These are phyloP conservation scores for Bidens hawaiensis DNA, from an alignment of 140 eudicot genomes.

Conservation along the genomic window DNA sequence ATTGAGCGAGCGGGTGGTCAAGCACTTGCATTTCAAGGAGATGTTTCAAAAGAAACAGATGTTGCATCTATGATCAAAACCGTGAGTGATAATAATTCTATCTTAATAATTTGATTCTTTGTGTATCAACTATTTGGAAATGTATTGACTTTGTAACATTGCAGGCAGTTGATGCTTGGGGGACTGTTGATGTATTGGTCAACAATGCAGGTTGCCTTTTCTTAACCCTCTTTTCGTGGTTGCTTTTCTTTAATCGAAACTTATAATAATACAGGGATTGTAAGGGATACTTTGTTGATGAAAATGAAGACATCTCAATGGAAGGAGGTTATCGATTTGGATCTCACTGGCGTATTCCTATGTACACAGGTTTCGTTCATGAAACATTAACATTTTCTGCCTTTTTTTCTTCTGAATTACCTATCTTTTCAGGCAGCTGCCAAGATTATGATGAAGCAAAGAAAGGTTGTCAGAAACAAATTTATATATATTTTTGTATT, in stretches of 20 bases:
- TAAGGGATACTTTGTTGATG: slow-evolving; percentile 49
- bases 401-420: neutral
- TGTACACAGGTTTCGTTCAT: slow-evolving; percentile 50
- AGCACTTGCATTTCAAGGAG: slow-evolving; percentile 54
- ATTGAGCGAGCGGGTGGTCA: slow-evolving; percentile 58
- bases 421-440: slow-evolving; percentile 58
- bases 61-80: slow-evolving; percentile 65
- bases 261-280: slow-evolving; percentile 36
- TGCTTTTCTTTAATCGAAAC: neutral
- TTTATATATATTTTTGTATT: neutral
- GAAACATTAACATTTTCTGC: neutral
- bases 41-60: slow-evolving; percentile 59
- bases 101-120: neutral
- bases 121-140: neutral
- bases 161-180: slow-evolving; percentile 75
- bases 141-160: slow-evolving; percentile 3
- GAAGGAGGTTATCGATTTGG: slow-evolving; percentile 65
- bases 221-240: neutral
- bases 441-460: slow-evolving; percentile 54
- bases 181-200: slow-evolving; percentile 56
- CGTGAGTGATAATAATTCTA: slow-evolving; percentile 26
- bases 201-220: slow-evolving; percentile 60
- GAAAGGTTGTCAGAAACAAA: slow-evolving; percentile 30
- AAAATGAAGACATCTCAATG: slow-evolving; percentile 62
- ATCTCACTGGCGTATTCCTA: slow-evolving; percentile 64